Conservation (phyloP, 257 asterid species). For the Solanum ossicruentum region DNA sequence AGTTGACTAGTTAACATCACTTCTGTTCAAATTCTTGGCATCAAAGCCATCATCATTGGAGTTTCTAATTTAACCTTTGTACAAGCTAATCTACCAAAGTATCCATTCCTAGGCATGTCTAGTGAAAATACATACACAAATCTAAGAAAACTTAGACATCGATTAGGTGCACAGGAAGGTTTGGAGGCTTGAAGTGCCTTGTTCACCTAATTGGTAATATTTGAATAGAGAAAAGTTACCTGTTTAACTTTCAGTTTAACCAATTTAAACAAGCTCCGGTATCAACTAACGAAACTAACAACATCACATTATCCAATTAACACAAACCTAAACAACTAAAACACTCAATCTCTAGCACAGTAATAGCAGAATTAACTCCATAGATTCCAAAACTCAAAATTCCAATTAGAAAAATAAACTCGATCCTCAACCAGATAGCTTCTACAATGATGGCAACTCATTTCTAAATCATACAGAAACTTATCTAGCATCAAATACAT, state of each 20-base stretch:
- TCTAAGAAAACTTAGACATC: not conserved
- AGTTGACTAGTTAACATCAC: not conserved
- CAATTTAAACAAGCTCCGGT: not conserved
- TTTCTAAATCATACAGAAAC: not conserved
- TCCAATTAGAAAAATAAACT: not conserved
- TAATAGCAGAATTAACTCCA: not conserved
- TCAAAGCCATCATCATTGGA: not conserved
- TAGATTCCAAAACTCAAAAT: not conserved
- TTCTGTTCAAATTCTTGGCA: not conserved
- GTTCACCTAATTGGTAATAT: not conserved
- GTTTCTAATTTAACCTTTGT: not conserved
- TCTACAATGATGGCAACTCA: not conserved
- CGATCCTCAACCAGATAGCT: not conserved
- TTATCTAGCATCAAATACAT: not conserved
- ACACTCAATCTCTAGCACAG: not conserved
- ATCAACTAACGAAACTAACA: not conserved
- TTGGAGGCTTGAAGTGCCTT: not conserved
- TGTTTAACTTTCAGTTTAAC: not conserved
- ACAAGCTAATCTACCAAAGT: not conserved
- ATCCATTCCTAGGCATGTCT: not conserved
- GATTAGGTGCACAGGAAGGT: not conserved
- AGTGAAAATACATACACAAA: not conserved
- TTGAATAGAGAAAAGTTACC: not conserved
- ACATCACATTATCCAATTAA: not conserved
- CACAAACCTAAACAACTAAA: not conserved